Evolutionary conservation across 768 basidiomycete genomes (phyloP), one percentile per base, ranked within the genome.

Genomic region (Auricularia heimuer): DNA sequence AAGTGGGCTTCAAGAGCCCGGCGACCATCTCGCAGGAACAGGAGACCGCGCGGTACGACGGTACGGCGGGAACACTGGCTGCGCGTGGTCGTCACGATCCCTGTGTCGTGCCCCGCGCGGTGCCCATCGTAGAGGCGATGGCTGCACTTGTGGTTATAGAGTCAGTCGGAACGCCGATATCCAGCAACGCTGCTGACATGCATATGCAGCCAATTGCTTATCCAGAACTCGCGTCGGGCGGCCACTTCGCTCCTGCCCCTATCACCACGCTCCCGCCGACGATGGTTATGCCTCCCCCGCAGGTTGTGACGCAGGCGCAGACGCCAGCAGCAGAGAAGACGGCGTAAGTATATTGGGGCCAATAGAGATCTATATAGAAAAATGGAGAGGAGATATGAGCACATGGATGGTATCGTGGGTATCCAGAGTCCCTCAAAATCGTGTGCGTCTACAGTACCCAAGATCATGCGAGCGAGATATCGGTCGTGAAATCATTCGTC

Each of bases 61-160:
- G 97, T 35, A 90, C 92, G 10, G 79, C 85, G 1, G 97, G 97
- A 33, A 83, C 82, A 45, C 83, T 99, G 63, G 94, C 94, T 12
- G 90, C 97, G 44, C 83, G 93, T 37, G 97, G 97, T 12, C 83
- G 97, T 63, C 96, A 98, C 76, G 96, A 98, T 73, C 94, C 96
- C 18, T 98, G 96, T 73, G 96, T 99, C 56, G 94, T 99, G 4
- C 96, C 96, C 51, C 87, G 94, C 60, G 94, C 94, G 21, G 93
- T 98, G 8, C 94, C 97, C 54, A 99, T 99, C 70, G 96, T 98
- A 54, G 97, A 99, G 78, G 86, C 92, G 0, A 99, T 99, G 97
- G 94, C 96, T 0, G 88, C 89, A 34, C 81, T 98, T 61, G 96
- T 98, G 66, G 82, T 97, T 69, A 92, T 99, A 88, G 97, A 99